Conservation (phyloP, 257 asterid genomes). For the Linderniella brevidens region DNA sequence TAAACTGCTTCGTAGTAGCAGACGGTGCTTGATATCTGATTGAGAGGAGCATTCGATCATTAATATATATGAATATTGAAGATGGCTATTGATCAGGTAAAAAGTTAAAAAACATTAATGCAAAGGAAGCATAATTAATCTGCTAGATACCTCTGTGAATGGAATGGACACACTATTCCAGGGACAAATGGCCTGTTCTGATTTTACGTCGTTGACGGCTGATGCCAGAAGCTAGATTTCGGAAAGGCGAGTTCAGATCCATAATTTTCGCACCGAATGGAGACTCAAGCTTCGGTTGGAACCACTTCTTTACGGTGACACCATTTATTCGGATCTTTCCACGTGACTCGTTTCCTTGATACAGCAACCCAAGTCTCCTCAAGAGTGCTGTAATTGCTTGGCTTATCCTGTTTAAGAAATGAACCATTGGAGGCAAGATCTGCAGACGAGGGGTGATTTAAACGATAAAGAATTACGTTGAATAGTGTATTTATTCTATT, state of each 20-base stretch:
- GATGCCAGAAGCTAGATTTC: conserved; percentile 54
- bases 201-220: conserved; percentile 60
- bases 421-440: conserved; percentile 1
- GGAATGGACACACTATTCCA: conserved; percentile 23
- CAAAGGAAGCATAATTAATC: conserved; percentile 9
- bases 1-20: too few species aligned
- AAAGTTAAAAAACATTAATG: conserved; percentile 1
- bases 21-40: too few species aligned
- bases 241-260: conserved; percentile 24
- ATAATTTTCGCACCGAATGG: conserved; percentile 27
- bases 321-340: conserved; percentile 83
- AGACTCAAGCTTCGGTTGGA: conserved; percentile 59
- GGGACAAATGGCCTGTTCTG: conserved; percentile 51
- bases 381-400: conserved; percentile 59
- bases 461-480: too few species aligned
- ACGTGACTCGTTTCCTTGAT: conserved; percentile 66
- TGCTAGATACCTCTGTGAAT: conserved; percentile 11
- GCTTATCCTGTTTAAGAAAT: conserved; percentile 52
- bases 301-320: conserved; percentile 55
- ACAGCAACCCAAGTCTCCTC: conserved; percentile 71
- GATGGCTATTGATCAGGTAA: conserved; percentile 1
- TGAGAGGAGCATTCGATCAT: too few species aligned
- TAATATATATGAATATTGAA: too few species aligned
- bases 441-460: too few species aligned
- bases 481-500: too few species aligned